A percentile compares a stretch with the other conserved stretches of the same genome.
These are phyloP conservation scores for Parafenestella ontariensis DNA, from an alignment of 2,329 filamentous ascomycete species.

Conservation along the genomic window DNA sequence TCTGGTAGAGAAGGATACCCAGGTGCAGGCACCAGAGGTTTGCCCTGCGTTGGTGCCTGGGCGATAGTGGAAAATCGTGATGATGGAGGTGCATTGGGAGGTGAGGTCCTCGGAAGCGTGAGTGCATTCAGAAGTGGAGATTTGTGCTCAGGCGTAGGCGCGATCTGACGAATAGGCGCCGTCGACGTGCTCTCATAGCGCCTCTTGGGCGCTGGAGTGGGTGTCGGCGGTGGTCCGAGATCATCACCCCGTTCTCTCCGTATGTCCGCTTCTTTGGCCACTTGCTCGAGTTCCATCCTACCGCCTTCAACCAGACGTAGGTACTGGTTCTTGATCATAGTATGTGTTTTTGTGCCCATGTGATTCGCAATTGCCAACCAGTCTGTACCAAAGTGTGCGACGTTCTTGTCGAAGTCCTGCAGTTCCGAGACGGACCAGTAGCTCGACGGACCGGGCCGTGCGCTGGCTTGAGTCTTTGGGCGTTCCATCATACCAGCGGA, in stretches of 20 bases:
- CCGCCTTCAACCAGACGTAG: conserved; percentile 55
- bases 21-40: conserved; percentile 32
- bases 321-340: conserved; percentile 72
- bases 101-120: conserved; percentile 48
- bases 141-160: conserved; percentile 55
- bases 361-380: conserved; percentile 77
- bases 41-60: conserved; percentile 40
- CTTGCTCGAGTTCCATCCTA: conserved; percentile 50
- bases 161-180: conserved; percentile 51
- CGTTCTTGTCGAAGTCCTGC: conserved; percentile 75
- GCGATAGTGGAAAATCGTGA: conserved; percentile 42
- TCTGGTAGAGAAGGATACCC: conserved; percentile 34
- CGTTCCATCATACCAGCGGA: conserved; percentile 44
- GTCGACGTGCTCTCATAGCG: conserved; percentile 54
- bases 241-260: conserved; percentile 54
- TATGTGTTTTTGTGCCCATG: conserved; percentile 83
- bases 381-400: conserved; percentile 79
- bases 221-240: conserved; percentile 57
- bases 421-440: conserved; percentile 89
- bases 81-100: conserved; percentile 36
- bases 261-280: conserved; percentile 52
- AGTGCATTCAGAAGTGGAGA: conserved; percentile 34
- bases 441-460: conserved; percentile 72
- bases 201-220: conserved; percentile 56
- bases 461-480: conserved; percentile 39